phyloP scores from a whole-genome alignment of 495 filamentous ascomycete genomes.

The Hypoxylon crocopeplum region DNA sequence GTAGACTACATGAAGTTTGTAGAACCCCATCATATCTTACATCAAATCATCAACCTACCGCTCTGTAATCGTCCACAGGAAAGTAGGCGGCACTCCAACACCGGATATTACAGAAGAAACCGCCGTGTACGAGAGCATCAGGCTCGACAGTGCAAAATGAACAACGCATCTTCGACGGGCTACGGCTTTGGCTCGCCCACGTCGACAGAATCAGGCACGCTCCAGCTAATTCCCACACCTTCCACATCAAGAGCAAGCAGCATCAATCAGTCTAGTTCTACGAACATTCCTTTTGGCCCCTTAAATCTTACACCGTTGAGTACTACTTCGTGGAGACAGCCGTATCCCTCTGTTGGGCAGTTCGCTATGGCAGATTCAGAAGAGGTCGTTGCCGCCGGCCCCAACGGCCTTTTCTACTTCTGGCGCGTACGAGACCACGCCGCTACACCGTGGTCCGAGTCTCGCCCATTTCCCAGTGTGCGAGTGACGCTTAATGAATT shows the following conservation, averaged over 20 bases:
- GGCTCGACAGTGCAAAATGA: constrained; percentile 19
- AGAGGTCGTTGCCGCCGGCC: constrained; percentile 25
- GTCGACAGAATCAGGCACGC: constrained; percentile 23
- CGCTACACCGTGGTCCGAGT: constrained; percentile 27
- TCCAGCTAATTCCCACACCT: constrained; percentile 21
- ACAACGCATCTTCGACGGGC: constrained; percentile 7
- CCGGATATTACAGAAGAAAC: constrained; percentile 14
- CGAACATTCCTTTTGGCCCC: constrained; percentile 15
- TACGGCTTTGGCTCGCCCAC: constrained; percentile 18
- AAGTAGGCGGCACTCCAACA: constrained; percentile 6
- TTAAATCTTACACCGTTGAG: constrained; percentile 21
- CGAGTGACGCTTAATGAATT: constrained; percentile 17
- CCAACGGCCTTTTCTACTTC: constrained; percentile 31
- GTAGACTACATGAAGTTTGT: no score
- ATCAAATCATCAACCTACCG: constrained; percentile 2
- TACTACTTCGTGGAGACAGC: constrained; percentile 24
- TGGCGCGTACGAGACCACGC: constrained; percentile 26
- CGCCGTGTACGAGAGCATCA: constrained; percentile 16
- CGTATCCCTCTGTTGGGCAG: constrained; percentile 30
- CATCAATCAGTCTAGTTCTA: constrained; percentile 11
- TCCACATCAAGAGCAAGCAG: constrained; percentile 21
- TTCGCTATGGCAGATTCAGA: constrained; percentile 27
- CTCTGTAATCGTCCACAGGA: constrained; percentile 4
- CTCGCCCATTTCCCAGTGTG: constrained; percentile 17
- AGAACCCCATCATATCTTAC: background rate